Evolutionary conservation across 2,329 filamentous ascomycete species (phyloP).

Genomic region (Xylaria sp.): DNA sequence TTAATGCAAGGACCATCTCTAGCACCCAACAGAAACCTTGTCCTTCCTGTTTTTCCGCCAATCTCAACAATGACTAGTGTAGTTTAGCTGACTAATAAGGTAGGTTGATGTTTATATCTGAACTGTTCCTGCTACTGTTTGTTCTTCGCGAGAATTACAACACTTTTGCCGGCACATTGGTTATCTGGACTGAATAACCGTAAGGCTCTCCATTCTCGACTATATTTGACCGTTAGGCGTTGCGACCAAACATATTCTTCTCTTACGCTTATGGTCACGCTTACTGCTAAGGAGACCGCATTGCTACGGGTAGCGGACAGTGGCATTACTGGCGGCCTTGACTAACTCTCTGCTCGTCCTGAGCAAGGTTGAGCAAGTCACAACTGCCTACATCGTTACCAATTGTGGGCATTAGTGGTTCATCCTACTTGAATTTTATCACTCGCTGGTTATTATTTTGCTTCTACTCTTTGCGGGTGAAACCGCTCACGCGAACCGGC

Average conservation of each 20-base stretch:
- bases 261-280: background rate
- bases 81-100: too few species aligned
- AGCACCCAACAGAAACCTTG: background rate
- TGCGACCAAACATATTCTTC: background rate
- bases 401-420: background rate
- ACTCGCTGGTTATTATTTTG: too few species aligned
- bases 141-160: too few species aligned
- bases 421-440: background rate
- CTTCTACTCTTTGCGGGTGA: background rate
- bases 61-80: conserved; percentile 11
- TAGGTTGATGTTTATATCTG: background rate
- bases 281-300: background rate
- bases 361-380: background rate
- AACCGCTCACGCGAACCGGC: too few species aligned
- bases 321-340: too few species aligned
- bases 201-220: too few species aligned
- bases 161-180: background rate
- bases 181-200: too few species aligned
- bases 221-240: background rate
- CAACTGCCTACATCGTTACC: background rate
- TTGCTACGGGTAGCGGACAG: background rate
- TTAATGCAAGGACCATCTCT: background rate
- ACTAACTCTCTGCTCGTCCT: too few species aligned
- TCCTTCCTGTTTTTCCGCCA: conserved; percentile 21
- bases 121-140: background rate